Percentiles rank a stretch among this genome's conserved stretches.
Evolutionary conservation across 441 rosid species (phyloP).

Genomic region (Theobroma grandiflorum): DNA sequence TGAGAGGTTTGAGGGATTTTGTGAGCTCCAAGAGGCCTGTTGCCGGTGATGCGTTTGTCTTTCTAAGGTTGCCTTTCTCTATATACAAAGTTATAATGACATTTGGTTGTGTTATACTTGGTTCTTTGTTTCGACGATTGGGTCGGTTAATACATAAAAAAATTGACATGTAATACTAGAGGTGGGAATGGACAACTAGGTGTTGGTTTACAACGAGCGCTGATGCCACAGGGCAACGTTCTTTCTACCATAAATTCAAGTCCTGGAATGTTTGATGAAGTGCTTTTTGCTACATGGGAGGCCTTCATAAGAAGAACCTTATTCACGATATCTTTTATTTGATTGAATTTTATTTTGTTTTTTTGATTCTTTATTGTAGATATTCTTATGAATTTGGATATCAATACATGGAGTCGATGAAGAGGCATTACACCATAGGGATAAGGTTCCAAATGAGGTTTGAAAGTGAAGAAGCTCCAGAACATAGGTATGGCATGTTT

Average conservation of each 20-base stretch:
- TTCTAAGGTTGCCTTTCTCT: conserved; percentile 64
- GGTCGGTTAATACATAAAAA: neutral
- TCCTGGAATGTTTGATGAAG: conserved; percentile 94
- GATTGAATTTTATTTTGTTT: neutral
- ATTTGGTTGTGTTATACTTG: neutral
- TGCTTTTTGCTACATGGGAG: conserved; percentile 93
- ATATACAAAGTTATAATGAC: neutral
- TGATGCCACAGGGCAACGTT: conserved; percentile 84
- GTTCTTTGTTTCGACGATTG: neutral
- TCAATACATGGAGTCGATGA: conserved; percentile 76
- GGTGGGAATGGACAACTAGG: conserved; percentile 92
- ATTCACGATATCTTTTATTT: conserved; percentile 71
- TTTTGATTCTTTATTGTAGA: neutral
- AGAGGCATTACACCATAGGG: conserved; percentile 77
- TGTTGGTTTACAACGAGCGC: conserved; percentile 92
- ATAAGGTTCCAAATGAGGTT: conserved; percentile 93
- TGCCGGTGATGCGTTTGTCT: conserved; percentile 96
- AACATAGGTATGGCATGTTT: conserved; percentile 64
- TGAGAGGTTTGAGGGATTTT: conserved; percentile 96
- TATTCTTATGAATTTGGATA: neutral
- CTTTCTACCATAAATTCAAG: conserved; percentile 90
- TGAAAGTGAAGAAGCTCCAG: conserved; percentile 94
- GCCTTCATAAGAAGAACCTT: conserved; percentile 78
- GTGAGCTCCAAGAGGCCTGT: conserved; percentile 92
- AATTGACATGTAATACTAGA: conserved; percentile 38